Percentiles rank a stretch among this genome's conserved stretches.
These are phyloP conservation scores for Domatiomyces catenatus DNA, from an alignment of 2,329 filamentous ascomycete species.

Conservation along the genomic window DNA sequence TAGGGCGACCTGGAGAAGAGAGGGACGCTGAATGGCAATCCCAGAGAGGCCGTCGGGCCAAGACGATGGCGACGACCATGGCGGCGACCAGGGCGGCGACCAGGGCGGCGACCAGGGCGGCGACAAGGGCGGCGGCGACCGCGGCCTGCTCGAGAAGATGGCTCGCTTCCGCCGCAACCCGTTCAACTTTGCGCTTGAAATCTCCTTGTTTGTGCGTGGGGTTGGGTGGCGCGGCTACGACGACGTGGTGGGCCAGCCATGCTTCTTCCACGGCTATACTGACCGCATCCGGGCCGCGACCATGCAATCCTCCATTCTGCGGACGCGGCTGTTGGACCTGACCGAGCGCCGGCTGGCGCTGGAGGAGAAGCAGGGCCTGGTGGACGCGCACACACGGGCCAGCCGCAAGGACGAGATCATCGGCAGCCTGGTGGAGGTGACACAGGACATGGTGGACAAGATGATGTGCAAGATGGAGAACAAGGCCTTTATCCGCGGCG, in stretches of 20 bases:
- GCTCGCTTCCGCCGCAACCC: slow-evolving; percentile 65
- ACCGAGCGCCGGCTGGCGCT: slow-evolving; percentile 58
- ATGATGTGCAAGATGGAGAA: slow-evolving; percentile 99
- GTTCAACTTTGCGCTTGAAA: slow-evolving; percentile 74
- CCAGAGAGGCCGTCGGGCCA: no score
- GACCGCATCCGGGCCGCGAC: slow-evolving; percentile 76
- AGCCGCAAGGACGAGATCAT: slow-evolving; percentile 52
- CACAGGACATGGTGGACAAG: slow-evolving; percentile 71
- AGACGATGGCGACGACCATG: no score
- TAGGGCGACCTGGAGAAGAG: no score
- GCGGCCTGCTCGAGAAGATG: slow-evolving; percentile 51
- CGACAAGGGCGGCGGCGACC: slow-evolving; percentile 1
- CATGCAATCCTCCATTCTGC: slow-evolving; percentile 59
- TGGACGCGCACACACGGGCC: slow-evolving; percentile 17
- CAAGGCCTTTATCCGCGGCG: slow-evolving; percentile 76
- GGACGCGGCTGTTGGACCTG: slow-evolving; percentile 57
- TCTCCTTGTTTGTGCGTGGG: slow-evolving; percentile 82
- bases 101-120: no score
- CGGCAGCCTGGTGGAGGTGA: slow-evolving; percentile 59
- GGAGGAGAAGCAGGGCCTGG: slow-evolving; percentile 50
- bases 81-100: no score
- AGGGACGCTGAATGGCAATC: no score
- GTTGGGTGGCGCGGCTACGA: slow-evolving; percentile 94
- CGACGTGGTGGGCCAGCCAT: slow-evolving; percentile 71
- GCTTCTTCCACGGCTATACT: slow-evolving; percentile 84